Evolutionary conservation across 2,329 filamentous ascomycete species (phyloP), one percentile per base, ranked within the genome.

Genomic region (Sporothrix euskadiensis): DNA sequence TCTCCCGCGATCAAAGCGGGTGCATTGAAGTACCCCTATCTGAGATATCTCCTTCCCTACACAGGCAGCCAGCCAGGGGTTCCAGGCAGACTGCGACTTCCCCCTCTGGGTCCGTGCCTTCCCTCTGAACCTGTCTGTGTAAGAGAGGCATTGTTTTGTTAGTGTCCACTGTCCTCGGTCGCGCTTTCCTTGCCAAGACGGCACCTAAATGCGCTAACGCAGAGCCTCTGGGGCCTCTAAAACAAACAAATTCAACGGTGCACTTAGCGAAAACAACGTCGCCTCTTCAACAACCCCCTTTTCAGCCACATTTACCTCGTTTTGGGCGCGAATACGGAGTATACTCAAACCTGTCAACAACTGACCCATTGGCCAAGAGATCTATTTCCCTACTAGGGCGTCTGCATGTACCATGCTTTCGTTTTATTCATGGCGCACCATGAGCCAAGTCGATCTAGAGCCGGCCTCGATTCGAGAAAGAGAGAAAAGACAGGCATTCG

Each of bases 151-250:
- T 32, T 49, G 22, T 44, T 52, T 26, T 35, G 35, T 32, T 52
- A 16, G 8, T 16, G 54, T 10, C 32, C 35, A 35, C 35, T 35
- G 8, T 35, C 35, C 52, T 63, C 30, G 8, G 30, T 26, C 22
- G 44, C 56, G 22, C 72, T 30, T 63, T 52, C 41, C 41, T 54
- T 16, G 68, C 69, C 54, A 73, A 73, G 71, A 68, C 71, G 71
- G 71, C 71, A 69, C 54, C 54, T 61, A 52, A n/a, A 39, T n/a
- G 16, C 57, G 71, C 59, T 66, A 72, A 32, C 32, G 9, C 59
- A 66, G 59, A 66, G 71, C 59, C 71, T 54, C 71, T 35, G 54
- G 59, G 44, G 71, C 47, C 71, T 54, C 59, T 35, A 12, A 56
- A 61, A 26, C 35, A 52, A 35, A n/a, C 16, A 47, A 35, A 59